phyloP scores from a whole-genome alignment of 345 rosid species.

The Camelina neglecta region DNA sequence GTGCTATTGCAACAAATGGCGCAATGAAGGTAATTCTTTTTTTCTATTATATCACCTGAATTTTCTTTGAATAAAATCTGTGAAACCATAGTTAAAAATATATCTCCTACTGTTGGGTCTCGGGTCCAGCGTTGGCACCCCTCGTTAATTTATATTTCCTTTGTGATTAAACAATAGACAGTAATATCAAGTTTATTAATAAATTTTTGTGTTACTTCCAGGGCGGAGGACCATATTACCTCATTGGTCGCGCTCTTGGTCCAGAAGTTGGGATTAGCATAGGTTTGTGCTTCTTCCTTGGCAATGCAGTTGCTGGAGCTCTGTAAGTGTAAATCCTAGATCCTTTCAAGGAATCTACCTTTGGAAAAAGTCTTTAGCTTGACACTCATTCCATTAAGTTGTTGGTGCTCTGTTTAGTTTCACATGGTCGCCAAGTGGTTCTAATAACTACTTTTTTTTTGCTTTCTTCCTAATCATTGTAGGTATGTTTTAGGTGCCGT shows the following conservation, averaged over 20 bases:
- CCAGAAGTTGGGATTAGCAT: constrained; percentile 99
- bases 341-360: neutral
- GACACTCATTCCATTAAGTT: constrained; percentile 25
- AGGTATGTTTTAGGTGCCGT: constrained; percentile 99
- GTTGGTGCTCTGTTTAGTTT: constrained; percentile 35
- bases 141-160: constrained; percentile 16
- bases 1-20: constrained; percentile 99
- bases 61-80: constrained; percentile 6
- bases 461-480: constrained; percentile 28
- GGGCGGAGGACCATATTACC: constrained; percentile 99
- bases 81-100: constrained; percentile 16
- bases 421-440: constrained; percentile 33
- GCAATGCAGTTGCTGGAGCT: constrained; percentile 99
- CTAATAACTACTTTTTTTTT: constrained; percentile 18
- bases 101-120: constrained; percentile 21
- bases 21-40: constrained; percentile 88
- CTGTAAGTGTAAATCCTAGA: constrained; percentile 71
- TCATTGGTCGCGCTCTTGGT: constrained; percentile 99
- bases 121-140: constrained; percentile 22
- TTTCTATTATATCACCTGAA: constrained; percentile 10
- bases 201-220: constrained; percentile 30
- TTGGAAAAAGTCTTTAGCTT: constrained; percentile 20
- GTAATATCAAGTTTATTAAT: constrained; percentile 18
- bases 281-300: constrained; percentile 98
- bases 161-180: constrained; percentile 16